Evolutionary conservation across 1,284 basidiomycete genomes (phyloP).

Genomic region (Tylopilus sp.): DNA sequence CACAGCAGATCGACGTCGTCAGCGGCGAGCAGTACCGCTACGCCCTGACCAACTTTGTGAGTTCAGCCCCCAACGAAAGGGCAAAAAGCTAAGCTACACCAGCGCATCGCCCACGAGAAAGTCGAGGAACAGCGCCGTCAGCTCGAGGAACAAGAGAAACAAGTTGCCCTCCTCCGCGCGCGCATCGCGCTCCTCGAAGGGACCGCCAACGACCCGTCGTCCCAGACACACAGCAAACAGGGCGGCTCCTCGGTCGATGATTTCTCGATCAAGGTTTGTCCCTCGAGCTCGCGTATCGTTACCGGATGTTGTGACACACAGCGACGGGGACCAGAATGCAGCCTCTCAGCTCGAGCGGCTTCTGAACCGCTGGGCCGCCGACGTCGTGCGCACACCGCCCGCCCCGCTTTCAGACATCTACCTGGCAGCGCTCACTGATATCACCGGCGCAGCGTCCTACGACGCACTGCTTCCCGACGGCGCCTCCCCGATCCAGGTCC

Average conservation of each 20-base stretch:
- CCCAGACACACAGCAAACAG: slow-evolving; percentile 34
- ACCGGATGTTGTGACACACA: too few species aligned
- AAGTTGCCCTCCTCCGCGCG: slow-evolving; percentile 65
- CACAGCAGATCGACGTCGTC: slow-evolving; percentile 48
- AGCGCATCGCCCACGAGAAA: slow-evolving; percentile 83
- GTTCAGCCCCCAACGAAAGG: slow-evolving; percentile 19
- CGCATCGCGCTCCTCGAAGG: slow-evolving; percentile 74
- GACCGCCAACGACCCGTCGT: slow-evolving; percentile 36
- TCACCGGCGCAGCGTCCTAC: slow-evolving; percentile 42
- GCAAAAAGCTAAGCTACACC: background rate
- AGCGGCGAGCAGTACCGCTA: slow-evolving; percentile 74
- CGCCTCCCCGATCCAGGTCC: slow-evolving; percentile 63
- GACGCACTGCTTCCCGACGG: slow-evolving; percentile 34
- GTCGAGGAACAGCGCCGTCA: slow-evolving; percentile 76
- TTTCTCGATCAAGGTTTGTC: slow-evolving; percentile 73
- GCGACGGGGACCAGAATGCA: slow-evolving; percentile 40
- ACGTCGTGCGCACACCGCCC: slow-evolving; percentile 58
- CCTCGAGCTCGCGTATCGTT: too few species aligned
- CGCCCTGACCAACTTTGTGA: slow-evolving; percentile 74
- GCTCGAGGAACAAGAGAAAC: slow-evolving; percentile 77
- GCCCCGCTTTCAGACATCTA: slow-evolving; percentile 51
- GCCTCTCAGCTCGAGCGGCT: slow-evolving; percentile 74
- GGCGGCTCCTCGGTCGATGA: slow-evolving; percentile 70
- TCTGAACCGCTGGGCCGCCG: slow-evolving; percentile 80
- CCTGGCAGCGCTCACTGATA: slow-evolving; percentile 57